phyloP scores from a whole-genome alignment of 352 stramenopile genomes.

The Hyaloperonospora arabidopsidis region DNA sequence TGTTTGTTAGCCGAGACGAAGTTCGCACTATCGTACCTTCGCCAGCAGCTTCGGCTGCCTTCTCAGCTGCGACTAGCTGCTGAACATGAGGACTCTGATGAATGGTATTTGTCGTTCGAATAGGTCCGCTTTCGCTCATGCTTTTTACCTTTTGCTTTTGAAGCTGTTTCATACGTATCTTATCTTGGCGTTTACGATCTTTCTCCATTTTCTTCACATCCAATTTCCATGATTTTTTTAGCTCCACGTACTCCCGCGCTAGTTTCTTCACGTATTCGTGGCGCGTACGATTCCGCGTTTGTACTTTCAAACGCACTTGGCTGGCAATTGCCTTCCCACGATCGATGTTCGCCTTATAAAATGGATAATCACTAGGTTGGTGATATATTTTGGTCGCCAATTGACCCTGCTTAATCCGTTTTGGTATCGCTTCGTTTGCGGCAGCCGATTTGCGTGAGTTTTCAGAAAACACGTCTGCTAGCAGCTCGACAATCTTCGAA shows the following conservation, averaged over 20 bases:
- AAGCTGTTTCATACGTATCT: constrained; percentile 66
- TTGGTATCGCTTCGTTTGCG: constrained; percentile 56
- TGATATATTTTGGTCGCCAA: constrained; percentile 59
- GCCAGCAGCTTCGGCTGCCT: constrained; percentile 20
- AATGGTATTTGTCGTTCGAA: constrained; percentile 31
- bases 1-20: constrained; percentile 81
- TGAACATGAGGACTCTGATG: constrained; percentile 36
- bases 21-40: constrained; percentile 46
- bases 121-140: constrained; percentile 21
- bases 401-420: constrained; percentile 38
- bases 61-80: constrained; percentile 33
- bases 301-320: constrained; percentile 55
- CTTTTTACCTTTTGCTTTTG: constrained; percentile 35
- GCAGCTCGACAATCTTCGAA: constrained; percentile 47
- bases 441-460: constrained; percentile 42
- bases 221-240: constrained; percentile 78
- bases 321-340: constrained; percentile 36
- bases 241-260: constrained; percentile 67
- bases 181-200: constrained; percentile 79
- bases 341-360: constrained; percentile 70
- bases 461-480: constrained; percentile 54
- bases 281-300: constrained; percentile 52
- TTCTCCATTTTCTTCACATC: constrained; percentile 84
- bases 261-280: constrained; percentile 63
- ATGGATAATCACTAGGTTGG: constrained; percentile 62